A percentile compares a stretch with the other conserved stretches of the same genome.
These are phyloP conservation scores for Pythium periplocum DNA, from an alignment of 352 stramenopile genomes.

Conservation along the genomic window DNA sequence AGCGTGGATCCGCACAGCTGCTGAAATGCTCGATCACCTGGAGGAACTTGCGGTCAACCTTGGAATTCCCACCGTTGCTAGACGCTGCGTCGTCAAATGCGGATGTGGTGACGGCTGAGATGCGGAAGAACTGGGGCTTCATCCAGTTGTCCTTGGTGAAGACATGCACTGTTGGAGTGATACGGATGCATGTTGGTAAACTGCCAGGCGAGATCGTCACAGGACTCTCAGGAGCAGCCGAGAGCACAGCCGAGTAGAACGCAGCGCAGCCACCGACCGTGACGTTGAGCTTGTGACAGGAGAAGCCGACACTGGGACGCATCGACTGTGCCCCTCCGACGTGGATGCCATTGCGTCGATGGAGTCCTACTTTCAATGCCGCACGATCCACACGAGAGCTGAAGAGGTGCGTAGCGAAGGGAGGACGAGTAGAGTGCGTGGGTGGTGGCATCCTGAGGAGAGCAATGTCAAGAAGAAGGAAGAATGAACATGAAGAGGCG, in stretches of 20 bases:
- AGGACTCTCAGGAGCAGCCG: conserved; percentile 28
- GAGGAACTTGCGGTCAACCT: conserved; percentile 18
- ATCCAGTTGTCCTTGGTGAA: conserved; percentile 45
- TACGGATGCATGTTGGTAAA: conserved; percentile 38
- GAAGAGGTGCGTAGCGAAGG: too few relatives aligned
- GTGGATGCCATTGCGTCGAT: too few relatives aligned
- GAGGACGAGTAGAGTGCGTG: too few relatives aligned
- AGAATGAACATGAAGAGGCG: too few relatives aligned
- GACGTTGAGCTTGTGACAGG: conserved; percentile 25
- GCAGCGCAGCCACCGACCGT: conserved; percentile 36
- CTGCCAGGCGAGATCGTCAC: conserved; percentile 47
- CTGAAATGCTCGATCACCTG: conserved; percentile 44
- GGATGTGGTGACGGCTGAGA: conserved; percentile 27
- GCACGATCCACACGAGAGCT: too few relatives aligned
- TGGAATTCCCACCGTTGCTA: conserved; percentile 3
- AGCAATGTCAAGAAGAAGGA: too few relatives aligned
- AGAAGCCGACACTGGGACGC: conserved; percentile 35
- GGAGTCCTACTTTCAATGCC: too few relatives aligned
- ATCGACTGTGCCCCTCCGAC: neutral
- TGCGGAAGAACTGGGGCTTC: conserved; percentile 41
- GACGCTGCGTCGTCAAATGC: conserved; percentile 23
- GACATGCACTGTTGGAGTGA: conserved; percentile 40
- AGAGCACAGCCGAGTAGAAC: conserved; percentile 51
- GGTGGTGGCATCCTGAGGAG: too few relatives aligned
- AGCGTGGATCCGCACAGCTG: conserved; percentile 41